Percentiles rank a stretch among this genome's conserved stretches.
Evolutionary conservation across 208 protist genomes (phyloP).

Genomic region (Crithidia sp.): DNA sequence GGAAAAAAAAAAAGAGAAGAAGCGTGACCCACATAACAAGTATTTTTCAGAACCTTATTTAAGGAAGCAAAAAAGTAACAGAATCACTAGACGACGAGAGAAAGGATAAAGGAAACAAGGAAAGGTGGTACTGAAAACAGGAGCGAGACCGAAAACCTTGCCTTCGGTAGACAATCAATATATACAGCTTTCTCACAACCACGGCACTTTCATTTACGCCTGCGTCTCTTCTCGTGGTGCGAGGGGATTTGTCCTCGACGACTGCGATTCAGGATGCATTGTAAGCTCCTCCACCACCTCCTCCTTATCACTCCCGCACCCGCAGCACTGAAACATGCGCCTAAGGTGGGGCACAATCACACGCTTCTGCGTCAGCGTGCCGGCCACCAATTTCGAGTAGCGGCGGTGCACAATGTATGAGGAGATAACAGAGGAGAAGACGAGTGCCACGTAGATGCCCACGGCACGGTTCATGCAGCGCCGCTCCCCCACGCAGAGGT

Average conservation of each 20-base stretch:
- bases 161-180: no score
- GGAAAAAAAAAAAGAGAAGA: no score
- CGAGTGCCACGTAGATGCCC: conserved; percentile 41
- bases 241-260: not conserved
- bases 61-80: no score
- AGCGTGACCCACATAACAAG: no score
- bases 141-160: no score
- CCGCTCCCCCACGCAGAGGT: conserved; percentile 39
- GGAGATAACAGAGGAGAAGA: conserved; percentile 17
- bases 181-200: no score
- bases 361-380: conserved; percentile 39
- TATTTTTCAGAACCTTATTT: no score
- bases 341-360: conserved; percentile 36
- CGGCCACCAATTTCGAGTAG: conserved; percentile 45
- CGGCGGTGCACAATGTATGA: conserved; percentile 38
- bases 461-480: conserved; percentile 53
- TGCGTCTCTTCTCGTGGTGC: not conserved
- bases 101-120: no score
- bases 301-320: not conserved
- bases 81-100: no score
- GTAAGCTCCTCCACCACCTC: not conserved
- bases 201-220: no score
- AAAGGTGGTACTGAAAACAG: no score
- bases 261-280: no score
- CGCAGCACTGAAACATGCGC: conserved; percentile 7